Base-by-base conservation (phyloP, 345 rosid genomes). In the Arabidopsis suecica region DNA sequence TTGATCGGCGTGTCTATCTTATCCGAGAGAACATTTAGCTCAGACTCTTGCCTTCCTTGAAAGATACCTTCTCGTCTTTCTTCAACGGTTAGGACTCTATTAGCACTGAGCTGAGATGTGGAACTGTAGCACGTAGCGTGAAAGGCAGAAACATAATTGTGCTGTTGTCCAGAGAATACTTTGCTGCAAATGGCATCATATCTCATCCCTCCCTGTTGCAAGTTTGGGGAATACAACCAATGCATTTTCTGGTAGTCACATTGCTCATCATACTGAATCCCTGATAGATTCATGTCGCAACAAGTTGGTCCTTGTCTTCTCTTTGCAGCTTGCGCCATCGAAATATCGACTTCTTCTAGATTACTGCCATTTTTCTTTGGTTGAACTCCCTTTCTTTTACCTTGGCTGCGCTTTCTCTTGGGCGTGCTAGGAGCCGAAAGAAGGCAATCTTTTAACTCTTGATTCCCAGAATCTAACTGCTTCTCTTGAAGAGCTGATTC, bases 201-300 rank as follows among this genome's bases (percentile, higher is more conserved):
- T 5, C 83, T 83, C 76, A 86, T 85, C 78, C 55, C 85, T 77
- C 81, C 85, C 82, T 80, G 86, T 61, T 57, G 68, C 53, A 65
- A 69, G 13, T 49, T 74, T 3, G 82, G 77, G 65, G 74, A 68
- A 69, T 66, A 73, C n/a, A 79, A 57, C 80, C 80, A 77, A 49
- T 69, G 50, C 41, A 33, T 22, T 10, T 61, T 51, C 71, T 82
- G 77, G 79, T 82, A 85, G 72, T 76, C 73, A 34, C 61, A 65
- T 44, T 77, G 68, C 60, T 75, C 82, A 79, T 81, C 77, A 45
- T 84, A 86, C 36, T 65, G 79, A 67, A 76, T 22, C 28, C 83
- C 89, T 20, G 49, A 34, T 9, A 63, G 25, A 74, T 85, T 87
- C 36, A 68, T 56, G 74, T 72, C 78, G 53, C 74, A 8, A 60